Conservation (phyloP, 2,329 filamentous ascomycete genomes). For the Eutypa lata region DNA sequence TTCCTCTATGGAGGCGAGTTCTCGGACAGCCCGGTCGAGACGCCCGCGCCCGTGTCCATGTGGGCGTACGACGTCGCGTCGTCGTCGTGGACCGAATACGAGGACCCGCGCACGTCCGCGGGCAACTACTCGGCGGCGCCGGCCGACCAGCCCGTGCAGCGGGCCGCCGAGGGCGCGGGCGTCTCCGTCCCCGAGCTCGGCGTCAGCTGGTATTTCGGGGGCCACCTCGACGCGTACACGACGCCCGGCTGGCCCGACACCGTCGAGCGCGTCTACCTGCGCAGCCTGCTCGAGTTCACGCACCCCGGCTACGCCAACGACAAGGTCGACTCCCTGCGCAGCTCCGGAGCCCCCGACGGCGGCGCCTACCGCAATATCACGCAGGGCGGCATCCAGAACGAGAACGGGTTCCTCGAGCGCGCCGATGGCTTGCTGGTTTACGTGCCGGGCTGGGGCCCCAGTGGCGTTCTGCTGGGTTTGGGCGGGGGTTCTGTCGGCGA, state of each 20-base stretch:
- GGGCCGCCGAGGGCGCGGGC: slow-evolving; percentile 71
- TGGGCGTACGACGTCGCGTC: slow-evolving; percentile 68
- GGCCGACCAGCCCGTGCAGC: slow-evolving; percentile 56
- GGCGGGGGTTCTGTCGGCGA: slow-evolving; percentile 59
- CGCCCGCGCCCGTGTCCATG: slow-evolving; percentile 58
- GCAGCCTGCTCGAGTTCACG: slow-evolving; percentile 72
- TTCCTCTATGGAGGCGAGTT: slow-evolving; percentile 75
- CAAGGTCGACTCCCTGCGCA: slow-evolving; percentile 54
- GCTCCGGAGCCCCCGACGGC: slow-evolving; percentile 54
- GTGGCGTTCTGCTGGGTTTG: slow-evolving; percentile 69
- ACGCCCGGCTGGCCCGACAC: slow-evolving; percentile 66
- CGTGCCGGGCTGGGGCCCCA: slow-evolving; percentile 69
- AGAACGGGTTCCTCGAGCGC: slow-evolving; percentile 66
- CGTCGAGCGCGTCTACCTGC: slow-evolving; percentile 64
- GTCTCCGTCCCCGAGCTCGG: slow-evolving; percentile 67
- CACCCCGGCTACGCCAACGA: slow-evolving; percentile 67
- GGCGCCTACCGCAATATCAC: slow-evolving; percentile 74
- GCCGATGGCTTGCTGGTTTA: slow-evolving; percentile 73
- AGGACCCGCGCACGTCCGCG: slow-evolving; percentile 56
- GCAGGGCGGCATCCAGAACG: slow-evolving; percentile 63
- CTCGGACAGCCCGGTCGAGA: slow-evolving; percentile 56
- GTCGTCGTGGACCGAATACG: slow-evolving; percentile 60
- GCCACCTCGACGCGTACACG: slow-evolving; percentile 62
- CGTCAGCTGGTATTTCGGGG: slow-evolving; percentile 75
- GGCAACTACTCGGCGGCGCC: slow-evolving; percentile 62